Evolutionary conservation across 345 rosid genomes (phyloP), one percentile per base, ranked within the genome.

Genomic region (Diplotaxis tenuifolia): DNA sequence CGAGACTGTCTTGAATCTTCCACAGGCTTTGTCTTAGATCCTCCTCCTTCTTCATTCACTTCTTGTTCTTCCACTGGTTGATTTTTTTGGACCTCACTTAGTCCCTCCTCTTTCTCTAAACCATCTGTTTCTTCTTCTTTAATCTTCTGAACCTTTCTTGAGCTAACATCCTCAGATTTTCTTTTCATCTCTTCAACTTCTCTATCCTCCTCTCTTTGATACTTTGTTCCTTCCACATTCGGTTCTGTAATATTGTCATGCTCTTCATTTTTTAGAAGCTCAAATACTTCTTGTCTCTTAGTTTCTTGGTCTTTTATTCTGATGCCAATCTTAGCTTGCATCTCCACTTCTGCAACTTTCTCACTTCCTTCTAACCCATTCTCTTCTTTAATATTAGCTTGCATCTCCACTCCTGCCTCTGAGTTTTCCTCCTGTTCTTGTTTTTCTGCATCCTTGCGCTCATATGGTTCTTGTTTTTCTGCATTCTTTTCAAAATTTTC

Each of bases 201-300:
- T 16, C 69, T 63, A 8, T n/a, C 64, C 1, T 62, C 40, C 19
- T 34, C 62, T 52, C 62, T 72, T 4, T 34, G 68, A 49, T 36
- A 11, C 12, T 40, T n/a, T 63, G n/a, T 40, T 63, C 14, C 52
- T 63, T 65, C 42, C 1, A 49, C 40, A 28, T 16, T 0, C 7
- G 58, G 58, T 28, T 56, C 23, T 28, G 23, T 34, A 59, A 28
- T 59, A 54, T 58, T 31, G 4, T 58, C 78, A 21, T 7, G 19
- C 10, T 10, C 38, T 67, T 9, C n/a, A 11, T 15, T 1, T 65
- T 34, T 27, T 7, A 20, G 19, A 12, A 58, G 21, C 60, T 50
- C 52, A 56, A 32, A 34, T 60, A 16, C 45, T 60, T 74, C 68
- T 74, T 67, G 54, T 42, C 25, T 23, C 19, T 14, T 27, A 14